Evolutionary conservation across 2,329 filamentous ascomycete species (phyloP), one percentile per base, ranked within the genome.

Genomic region (Amauroascus verrucosus): DNA sequence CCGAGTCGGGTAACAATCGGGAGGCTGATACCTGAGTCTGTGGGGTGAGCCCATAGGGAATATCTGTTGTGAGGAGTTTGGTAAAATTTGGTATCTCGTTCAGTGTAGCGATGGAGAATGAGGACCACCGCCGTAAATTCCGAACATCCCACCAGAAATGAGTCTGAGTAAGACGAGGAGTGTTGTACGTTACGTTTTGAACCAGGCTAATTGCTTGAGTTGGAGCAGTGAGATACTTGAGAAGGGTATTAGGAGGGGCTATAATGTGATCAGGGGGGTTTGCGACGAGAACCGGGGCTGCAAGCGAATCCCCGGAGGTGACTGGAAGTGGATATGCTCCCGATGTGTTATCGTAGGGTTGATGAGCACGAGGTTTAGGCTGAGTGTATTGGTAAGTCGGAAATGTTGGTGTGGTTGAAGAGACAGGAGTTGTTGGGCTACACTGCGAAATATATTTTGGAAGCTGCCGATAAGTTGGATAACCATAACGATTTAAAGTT

Each of bases 131-230:
- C 58, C 87, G 82, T 60, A 96, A 76, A 66, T 94, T 91, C 61
- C 91, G 86, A 55, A 95, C 79, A 64, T 97, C 91, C 86, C 88
- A 96, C 91, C 91, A 97, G 70, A 91, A 95, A 73, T 95, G 83
- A 67, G 84, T 88, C 62, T 84, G 70, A 77, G 79, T 63, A 77
- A 83, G 67, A 82, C 86, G 58, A 76, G 80, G 63, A 76, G 75
- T 59, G 72, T 82, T 66, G 65, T 85, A 83, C 56, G 85, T 86
- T 60, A 91, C 80, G 60, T 84, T 86, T 64, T 85, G 85, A 35
- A 95, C 88, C 32, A 95, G 76, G 38, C 85, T 84, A 16, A 90
- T 85, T 20, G 88, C 84, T 18, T 90, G 89, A 65, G 94, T 95
- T 56, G 86, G 72, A 0, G 78, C 75, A 2, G 85, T 89, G 46